phyloP scores from a whole-genome alignment of 1,284 basidiomycete genomes.

The Ustilago curta region DNA sequence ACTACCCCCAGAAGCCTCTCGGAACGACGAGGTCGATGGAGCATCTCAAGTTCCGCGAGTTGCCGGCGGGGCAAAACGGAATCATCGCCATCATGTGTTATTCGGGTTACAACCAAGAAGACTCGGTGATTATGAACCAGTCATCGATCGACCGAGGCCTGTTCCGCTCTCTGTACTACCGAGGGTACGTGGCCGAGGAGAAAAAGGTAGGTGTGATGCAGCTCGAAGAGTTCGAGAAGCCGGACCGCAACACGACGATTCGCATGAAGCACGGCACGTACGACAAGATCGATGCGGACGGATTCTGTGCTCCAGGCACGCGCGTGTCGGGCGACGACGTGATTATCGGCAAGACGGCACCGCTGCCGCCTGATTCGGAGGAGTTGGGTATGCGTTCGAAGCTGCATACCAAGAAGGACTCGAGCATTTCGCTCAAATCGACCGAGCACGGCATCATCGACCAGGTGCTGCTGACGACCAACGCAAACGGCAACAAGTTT shows the following conservation, averaged over 20 bases:
- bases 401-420: constrained; percentile 89
- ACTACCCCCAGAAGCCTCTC: constrained; percentile 98
- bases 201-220: constrained; percentile 91
- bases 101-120: constrained; percentile 99
- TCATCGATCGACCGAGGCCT: constrained; percentile 96
- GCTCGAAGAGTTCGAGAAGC: constrained; percentile 94
- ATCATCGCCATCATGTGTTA: constrained; percentile 99
- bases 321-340: constrained; percentile 97
- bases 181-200: constrained; percentile 95
- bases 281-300: constrained; percentile 97
- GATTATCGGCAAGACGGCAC: constrained; percentile 98
- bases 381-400: constrained; percentile 94
- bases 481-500: constrained; percentile 94
- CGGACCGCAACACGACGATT: constrained; percentile 89
- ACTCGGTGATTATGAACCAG: constrained; percentile 99
- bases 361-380: constrained; percentile 94
- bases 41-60: constrained; percentile 95
- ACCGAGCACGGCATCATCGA: constrained; percentile 98
- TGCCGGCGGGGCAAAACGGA: constrained; percentile 97
- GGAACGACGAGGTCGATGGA: constrained; percentile 99
- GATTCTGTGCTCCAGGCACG: constrained; percentile 93
- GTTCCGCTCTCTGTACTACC: constrained; percentile 98
- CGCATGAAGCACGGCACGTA: constrained; percentile 98
- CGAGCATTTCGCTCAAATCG: constrained; percentile 96
- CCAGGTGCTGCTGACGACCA: constrained; percentile 95